Conservation (phyloP, 306 rosid species). For the Dalbergia cultrata region DNA sequence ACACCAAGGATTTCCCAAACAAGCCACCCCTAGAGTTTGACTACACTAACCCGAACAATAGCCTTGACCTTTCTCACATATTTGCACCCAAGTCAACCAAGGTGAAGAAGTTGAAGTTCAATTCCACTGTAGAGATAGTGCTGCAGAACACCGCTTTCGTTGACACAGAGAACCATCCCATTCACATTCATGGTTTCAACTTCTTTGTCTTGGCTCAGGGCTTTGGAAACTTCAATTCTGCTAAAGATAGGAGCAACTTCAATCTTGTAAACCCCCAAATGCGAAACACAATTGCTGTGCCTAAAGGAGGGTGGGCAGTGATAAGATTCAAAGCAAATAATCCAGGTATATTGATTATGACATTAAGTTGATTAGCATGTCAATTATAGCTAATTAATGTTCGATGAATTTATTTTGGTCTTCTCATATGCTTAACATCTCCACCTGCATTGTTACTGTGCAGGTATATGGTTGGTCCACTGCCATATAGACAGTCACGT, state of each 20-base stretch:
- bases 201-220: conserved; percentile 41
- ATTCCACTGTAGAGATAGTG: no score
- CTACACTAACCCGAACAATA: background rate
- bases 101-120: no score
- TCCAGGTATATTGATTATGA: conserved; percentile 1
- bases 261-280: conserved; percentile 56
- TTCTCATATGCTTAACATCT: no score
- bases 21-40: no score
- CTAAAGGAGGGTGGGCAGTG: conserved; percentile 60
- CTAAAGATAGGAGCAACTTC: conserved; percentile 30
- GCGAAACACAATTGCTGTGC: conserved; percentile 58
- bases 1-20: background rate
- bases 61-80: no score
- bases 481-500: conserved; percentile 60
- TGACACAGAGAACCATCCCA: background rate
- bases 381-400: no score
- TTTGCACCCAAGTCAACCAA: no score
- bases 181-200: conserved; percentile 4
- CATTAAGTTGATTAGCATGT: no score
- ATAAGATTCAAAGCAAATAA: conserved; percentile 56
- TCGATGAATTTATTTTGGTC: no score
- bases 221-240: conserved; percentile 44
- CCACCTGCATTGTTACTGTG: background rate
- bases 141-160: conserved; percentile 26
- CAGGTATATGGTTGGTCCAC: conserved; percentile 51